Percentiles rank a stretch among this genome's conserved stretches.
These are phyloP conservation scores for Cairneyella variabilis DNA, from an alignment of 495 filamentous ascomycete species.

Conservation along the genomic window DNA sequence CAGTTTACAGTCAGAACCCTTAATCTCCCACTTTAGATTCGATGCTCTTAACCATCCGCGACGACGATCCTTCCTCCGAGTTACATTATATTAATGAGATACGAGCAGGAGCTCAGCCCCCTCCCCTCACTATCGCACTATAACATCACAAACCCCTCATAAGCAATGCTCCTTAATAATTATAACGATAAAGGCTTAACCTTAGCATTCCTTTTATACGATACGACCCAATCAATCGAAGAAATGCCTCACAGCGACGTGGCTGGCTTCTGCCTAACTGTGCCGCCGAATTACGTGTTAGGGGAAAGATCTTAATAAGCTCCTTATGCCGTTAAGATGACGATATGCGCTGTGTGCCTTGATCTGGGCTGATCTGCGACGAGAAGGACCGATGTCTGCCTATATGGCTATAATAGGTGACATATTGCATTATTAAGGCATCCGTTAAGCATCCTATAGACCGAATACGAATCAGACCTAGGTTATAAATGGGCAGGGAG, in stretches of 20 bases:
- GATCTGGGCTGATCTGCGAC: no score
- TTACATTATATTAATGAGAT: background rate
- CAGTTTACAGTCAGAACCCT: background rate
- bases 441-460: no score
- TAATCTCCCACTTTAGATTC: background rate
- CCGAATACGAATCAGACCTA: no score
- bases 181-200: background rate
- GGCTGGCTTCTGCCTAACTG: background rate
- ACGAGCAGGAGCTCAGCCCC: background rate
- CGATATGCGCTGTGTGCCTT: no score
- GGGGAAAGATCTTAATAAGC: no score
- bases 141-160: background rate
- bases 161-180: background rate
- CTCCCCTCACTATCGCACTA: background rate
- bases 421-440: no score
- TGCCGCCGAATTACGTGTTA: background rate
- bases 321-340: no score
- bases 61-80: background rate
- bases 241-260: background rate
- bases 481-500: no score
- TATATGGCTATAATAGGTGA: no score
- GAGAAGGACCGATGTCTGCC: no score
- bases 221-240: background rate
- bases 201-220: background rate
- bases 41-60: background rate